Percentiles rank a stretch among this genome's conserved stretches.
These are phyloP conservation scores for Aphanomyces stellatus DNA, from an alignment of 352 stramenopile genomes.

Conservation along the genomic window DNA sequence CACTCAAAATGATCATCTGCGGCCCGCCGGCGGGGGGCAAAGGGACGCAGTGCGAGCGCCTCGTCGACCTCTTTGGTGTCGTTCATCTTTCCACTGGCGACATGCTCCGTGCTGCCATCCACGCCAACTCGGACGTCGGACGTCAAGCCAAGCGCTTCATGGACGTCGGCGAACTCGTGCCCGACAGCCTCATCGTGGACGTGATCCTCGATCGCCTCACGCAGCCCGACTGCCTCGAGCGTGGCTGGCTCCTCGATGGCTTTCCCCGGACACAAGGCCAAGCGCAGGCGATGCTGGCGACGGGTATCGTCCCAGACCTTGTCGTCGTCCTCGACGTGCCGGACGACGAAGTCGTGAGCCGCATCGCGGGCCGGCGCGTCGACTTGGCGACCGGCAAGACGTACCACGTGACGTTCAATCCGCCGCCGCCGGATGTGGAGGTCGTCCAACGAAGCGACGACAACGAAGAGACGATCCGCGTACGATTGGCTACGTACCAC, in stretches of 20 bases:
- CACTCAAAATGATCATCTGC: slow-evolving; percentile 38
- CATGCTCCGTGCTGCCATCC: slow-evolving; percentile 82
- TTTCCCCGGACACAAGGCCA: slow-evolving; percentile 83
- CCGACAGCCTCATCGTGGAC: slow-evolving; percentile 38
- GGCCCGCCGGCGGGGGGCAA: slow-evolving; percentile 88
- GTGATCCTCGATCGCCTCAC: slow-evolving; percentile 56
- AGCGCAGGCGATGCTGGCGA: slow-evolving; percentile 61
- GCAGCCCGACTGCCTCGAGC: slow-evolving; percentile 55
- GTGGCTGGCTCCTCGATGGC: slow-evolving; percentile 89
- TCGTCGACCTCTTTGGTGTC: slow-evolving; percentile 75
- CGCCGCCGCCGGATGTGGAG: slow-evolving; percentile 61
- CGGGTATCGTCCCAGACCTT: slow-evolving; percentile 76
- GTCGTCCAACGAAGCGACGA: slow-evolving; percentile 86
- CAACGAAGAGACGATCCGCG: slow-evolving; percentile 85
- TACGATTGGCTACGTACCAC: slow-evolving; percentile 84
- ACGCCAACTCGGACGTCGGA: slow-evolving; percentile 28
- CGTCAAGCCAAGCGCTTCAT: slow-evolving; percentile 34
- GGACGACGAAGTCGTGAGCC: slow-evolving; percentile 91
- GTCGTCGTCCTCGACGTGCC: slow-evolving; percentile 92
- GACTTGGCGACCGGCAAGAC: slow-evolving; percentile 90
- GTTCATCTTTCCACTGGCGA: slow-evolving; percentile 89
- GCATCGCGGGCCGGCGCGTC: slow-evolving; percentile 92
- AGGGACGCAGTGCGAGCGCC: slow-evolving; percentile 90
- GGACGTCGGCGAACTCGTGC: slow-evolving; percentile 35
- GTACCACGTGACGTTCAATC: slow-evolving; percentile 96